phyloP scores from a whole-genome alignment of 2,329 filamentous ascomycete species.

The Leptographium lundbergii region DNA sequence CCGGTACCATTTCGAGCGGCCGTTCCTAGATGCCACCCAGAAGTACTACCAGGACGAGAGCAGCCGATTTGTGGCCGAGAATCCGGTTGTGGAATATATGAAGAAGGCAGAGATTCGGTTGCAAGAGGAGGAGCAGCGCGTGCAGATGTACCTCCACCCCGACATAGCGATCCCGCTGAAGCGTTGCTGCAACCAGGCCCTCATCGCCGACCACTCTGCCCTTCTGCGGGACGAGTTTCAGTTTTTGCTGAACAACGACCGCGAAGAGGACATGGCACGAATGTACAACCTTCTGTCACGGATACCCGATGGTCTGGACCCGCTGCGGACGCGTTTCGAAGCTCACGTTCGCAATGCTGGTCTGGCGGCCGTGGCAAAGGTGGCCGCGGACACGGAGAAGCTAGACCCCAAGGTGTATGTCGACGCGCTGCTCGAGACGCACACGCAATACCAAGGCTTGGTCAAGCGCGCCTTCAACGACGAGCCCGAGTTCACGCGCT shows the following conservation, averaged over 20 bases:
- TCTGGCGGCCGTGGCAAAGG: constrained; percentile 77
- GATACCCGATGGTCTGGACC: constrained; percentile 84
- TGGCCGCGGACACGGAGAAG: constrained; percentile 75
- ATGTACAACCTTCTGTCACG: constrained; percentile 90
- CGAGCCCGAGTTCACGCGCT: constrained; percentile 92
- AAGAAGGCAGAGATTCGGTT: constrained; percentile 91
- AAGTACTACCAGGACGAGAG: constrained; percentile 87
- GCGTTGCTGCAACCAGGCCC: constrained; percentile 73
- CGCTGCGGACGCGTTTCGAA: constrained; percentile 77
- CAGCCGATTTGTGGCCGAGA: constrained; percentile 87
- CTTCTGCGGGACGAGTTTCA: constrained; percentile 95
- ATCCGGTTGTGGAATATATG: constrained; percentile 98
- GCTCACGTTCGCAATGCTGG: constrained; percentile 86
- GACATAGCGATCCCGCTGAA: constrained; percentile 80
- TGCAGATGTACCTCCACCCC: constrained; percentile 78
- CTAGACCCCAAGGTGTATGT: constrained; percentile 96
- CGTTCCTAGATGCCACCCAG: constrained; percentile 76
- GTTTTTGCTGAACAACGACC: constrained; percentile 80
- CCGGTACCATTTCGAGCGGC: constrained; percentile 79
- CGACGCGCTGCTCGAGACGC: constrained; percentile 84
- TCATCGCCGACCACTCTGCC: constrained; percentile 77
- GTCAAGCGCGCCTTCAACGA: constrained; percentile 89
- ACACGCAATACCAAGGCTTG: constrained; percentile 82
- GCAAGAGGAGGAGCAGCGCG: constrained; percentile 87
- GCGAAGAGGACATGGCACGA: constrained; percentile 85